Evolutionary conservation across 768 basidiomycete genomes (phyloP), one percentile per base, ranked within the genome.

Genomic region (Pulveroboletus sp.): DNA sequence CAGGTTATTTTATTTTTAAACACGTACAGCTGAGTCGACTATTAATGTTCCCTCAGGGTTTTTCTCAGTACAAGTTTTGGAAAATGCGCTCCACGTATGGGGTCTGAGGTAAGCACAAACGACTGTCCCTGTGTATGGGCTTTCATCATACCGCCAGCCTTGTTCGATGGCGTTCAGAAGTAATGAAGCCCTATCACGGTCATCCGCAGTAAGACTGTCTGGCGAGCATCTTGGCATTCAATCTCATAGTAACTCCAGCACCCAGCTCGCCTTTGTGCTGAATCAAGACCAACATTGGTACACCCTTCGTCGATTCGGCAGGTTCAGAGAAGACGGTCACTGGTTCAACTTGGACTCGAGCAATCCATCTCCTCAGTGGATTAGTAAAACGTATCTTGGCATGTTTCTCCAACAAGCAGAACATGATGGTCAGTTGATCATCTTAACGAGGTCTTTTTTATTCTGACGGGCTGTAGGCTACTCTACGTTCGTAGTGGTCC

Each of bases 291-390:
- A 89, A 46, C 93, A 95, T 60, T 96, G 93, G 93, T 89, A 89
- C 62, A 86, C 91, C 8, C 73, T 92, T 30, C 82, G 90, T 39
- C 81, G 87, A 17, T 94, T 94, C 61, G 90, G 89, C 17, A 64
- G 60, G 46, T 73, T 77, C 14, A 69, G 67, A 15, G 56, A 63
- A 40, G 70, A 74, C 45, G 83, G 80, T 11, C 83, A 89, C 64
- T 93, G 91, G 91, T 93, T 89, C 70, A 92, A 94, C 65, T 75
- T 95, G 9, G 87, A 94, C 62, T 93, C 92, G 8, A 84, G 78
- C 56, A 71, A 84, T 13, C 54, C 73, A 31, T 64, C 68, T 5
- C 92, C 93, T 8, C 83, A 92, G 65, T 91, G 90, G 88, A 79
- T 96, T 28, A 77, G 87, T 27, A 86, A 81, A 57, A 78, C 83